Base-by-base conservation (phyloP, 1,284 basidiomycete species). In the Pterula multifida region DNA sequence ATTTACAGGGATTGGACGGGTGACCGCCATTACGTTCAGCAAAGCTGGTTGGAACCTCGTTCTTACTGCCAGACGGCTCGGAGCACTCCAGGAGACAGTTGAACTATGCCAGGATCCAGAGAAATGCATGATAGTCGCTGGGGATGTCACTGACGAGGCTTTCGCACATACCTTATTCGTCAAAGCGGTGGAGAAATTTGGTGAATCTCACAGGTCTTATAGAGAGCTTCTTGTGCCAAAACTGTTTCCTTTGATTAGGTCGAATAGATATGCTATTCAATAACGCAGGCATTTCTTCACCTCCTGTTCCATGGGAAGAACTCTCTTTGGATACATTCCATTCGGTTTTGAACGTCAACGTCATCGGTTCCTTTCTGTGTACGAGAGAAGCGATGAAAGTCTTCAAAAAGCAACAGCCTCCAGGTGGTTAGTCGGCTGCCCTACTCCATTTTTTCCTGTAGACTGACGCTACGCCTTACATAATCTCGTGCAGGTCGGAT, bases 321-420 rank as follows among this genome's bases (percentile, higher is more conserved):
- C 63, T 82, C 36, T 66, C 80, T 1, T 67, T 88, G 36, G 69
- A 71, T 13, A 65, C 72, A 2, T 90, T 89, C 63, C 71, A 74
- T 49, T 67, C 70, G 12, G 78, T 86, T 39, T 63, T 90, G 49
- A 75, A 80, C 53, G 73, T 85, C 50, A 90, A 91, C 65, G 67
- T 90, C 46, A 65, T 79, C 47, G 86, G 76, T 1, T 69, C 82
- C 0, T 88, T 90, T 59, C 67, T 91, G 39, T 89, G 85, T 61
- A 84, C 85, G 0, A 73, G 80, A n/a, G 79, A 87, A 55, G 88
- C 88, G 3, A 72, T 89, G 58, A 73, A 66, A 51, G 63, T 79
- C 9, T 90, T 90, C 76, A 90, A 87, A 60, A 58, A 63, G 0
- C 86, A 91, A 60, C 61, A 65, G 0, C 88, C 89, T 2, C 71